These are phyloP conservation scores for Eucalyptus tenuipes DNA, from an alignment of 345 rosid genomes.

Conservation along the genomic window DNA sequence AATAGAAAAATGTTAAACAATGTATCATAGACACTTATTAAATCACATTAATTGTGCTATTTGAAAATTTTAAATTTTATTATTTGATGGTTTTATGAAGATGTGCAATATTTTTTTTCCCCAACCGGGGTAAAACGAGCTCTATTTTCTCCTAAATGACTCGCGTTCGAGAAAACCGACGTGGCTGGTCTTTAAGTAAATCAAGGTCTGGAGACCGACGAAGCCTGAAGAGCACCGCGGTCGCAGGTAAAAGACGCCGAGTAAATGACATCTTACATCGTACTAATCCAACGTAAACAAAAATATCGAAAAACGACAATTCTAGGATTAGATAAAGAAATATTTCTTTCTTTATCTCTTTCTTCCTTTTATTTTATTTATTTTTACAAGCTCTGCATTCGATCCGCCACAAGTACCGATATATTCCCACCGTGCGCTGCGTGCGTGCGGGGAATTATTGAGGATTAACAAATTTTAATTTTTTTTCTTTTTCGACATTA, in stretches of 20 bases:
- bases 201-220: neutral
- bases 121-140: neutral
- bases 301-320: neutral
- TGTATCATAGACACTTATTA: accelerated
- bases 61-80: neutral
- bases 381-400: neutral
- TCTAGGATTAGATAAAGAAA: neutral
- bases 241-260: neutral
- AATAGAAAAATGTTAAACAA: neutral
- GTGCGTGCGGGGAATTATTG: neutral
- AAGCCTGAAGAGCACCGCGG: neutral
- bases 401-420: neutral
- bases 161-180: neutral
- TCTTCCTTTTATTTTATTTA: neutral
- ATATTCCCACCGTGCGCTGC: neutral
- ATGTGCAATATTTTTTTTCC: neutral
- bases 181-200: neutral
- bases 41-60: neutral
- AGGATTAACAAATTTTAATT: neutral
- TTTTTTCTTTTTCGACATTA: neutral
- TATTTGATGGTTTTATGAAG: neutral
- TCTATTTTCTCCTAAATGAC: neutral
- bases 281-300: neutral
- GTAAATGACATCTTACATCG: neutral
- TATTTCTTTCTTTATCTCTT: neutral